Conservation (phyloP, 352 stramenopile species). For the Globisporangium cylindrosporum region DNA sequence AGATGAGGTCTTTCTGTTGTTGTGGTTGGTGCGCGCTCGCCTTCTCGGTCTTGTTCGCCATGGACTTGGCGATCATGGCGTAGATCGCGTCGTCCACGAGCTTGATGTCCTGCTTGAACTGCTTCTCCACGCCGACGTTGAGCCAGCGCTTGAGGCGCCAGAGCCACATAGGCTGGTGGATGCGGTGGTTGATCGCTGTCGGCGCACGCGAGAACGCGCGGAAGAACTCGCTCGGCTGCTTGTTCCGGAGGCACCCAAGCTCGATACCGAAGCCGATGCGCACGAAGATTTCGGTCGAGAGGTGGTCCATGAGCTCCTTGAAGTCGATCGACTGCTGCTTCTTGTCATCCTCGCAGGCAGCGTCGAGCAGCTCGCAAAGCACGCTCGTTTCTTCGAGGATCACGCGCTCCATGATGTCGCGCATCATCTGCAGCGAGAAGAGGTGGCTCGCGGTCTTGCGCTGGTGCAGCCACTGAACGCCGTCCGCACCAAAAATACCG, state of each 20-base stretch:
- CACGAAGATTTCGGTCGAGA: constrained; percentile 66
- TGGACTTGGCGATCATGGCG: constrained; percentile 41
- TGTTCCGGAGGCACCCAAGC: constrained; percentile 25
- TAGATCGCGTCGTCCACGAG: constrained; percentile 41
- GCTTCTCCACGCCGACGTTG: constrained; percentile 28
- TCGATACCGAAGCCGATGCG: constrained; percentile 68
- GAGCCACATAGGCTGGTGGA: constrained; percentile 47
- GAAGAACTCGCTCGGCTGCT: constrained; percentile 34
- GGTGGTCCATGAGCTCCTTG: constrained; percentile 41
- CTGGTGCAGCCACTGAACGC: constrained; percentile 62
- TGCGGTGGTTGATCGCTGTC: constrained; percentile 22
- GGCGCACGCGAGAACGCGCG: constrained; percentile 29
- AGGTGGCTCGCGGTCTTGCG: constrained; percentile 85
- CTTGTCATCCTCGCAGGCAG: neutral
- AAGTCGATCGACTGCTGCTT: constrained; percentile 25
- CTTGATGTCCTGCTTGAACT: constrained; percentile 30
- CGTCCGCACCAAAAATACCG: constrained; percentile 67
- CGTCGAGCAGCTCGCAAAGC: constrained; percentile 29
- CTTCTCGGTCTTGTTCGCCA: constrained; percentile 19
- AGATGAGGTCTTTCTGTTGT: constrained; percentile 31
- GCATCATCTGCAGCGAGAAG: constrained; percentile 68
- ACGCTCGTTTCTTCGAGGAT: constrained; percentile 34
- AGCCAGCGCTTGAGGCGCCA: constrained; percentile 37
- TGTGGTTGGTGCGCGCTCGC: neutral
- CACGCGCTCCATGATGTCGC: constrained; percentile 42